phyloP scores from a whole-genome alignment of 1,139 yeast species.

The Debaryomyces subglobosus region DNA sequence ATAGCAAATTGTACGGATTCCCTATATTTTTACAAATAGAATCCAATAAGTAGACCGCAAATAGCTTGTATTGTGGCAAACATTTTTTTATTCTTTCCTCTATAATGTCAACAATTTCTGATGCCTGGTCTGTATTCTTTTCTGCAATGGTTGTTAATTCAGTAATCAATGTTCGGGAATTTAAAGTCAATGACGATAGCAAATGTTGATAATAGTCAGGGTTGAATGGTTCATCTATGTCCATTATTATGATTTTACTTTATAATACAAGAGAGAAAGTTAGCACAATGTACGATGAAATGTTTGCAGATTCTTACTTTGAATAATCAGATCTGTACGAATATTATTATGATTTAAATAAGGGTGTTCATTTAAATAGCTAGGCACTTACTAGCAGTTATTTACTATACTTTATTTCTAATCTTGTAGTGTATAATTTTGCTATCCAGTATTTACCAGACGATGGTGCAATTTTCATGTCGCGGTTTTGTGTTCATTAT shows the following conservation, averaged over 20 bases:
- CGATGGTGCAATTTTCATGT: slow-evolving; percentile 1
- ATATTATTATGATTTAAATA: not conserved
- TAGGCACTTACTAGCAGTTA: not conserved
- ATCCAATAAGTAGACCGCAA: slow-evolving; percentile 43
- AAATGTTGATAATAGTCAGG: slow-evolving; percentile 35
- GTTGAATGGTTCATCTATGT: slow-evolving; percentile 25
- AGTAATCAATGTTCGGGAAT: slow-evolving; percentile 42
- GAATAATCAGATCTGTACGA: not conserved
- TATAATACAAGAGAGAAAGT: slow-evolving; percentile 7
- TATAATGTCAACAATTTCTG: slow-evolving; percentile 34
- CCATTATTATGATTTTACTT: slow-evolving; percentile 12
- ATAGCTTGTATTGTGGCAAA: slow-evolving; percentile 44
- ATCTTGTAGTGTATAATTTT: not conserved
- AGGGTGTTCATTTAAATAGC: not conserved
- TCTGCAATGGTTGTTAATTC: slow-evolving; percentile 46
- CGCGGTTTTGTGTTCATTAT: not conserved
- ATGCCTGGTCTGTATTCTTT: slow-evolving; percentile 31
- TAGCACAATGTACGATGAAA: not conserved
- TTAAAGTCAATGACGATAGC: slow-evolving; percentile 38
- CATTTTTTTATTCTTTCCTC: slow-evolving; percentile 40
- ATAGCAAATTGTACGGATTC: slow-evolving; percentile 45
- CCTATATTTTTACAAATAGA: slow-evolving; percentile 48
- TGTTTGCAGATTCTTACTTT: not conserved
- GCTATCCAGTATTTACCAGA: not conserved
- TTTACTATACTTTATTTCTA: not conserved